phyloP scores from a whole-genome alignment of 176 grass and related monocot genomes.

The Oryza australiensis region DNA sequence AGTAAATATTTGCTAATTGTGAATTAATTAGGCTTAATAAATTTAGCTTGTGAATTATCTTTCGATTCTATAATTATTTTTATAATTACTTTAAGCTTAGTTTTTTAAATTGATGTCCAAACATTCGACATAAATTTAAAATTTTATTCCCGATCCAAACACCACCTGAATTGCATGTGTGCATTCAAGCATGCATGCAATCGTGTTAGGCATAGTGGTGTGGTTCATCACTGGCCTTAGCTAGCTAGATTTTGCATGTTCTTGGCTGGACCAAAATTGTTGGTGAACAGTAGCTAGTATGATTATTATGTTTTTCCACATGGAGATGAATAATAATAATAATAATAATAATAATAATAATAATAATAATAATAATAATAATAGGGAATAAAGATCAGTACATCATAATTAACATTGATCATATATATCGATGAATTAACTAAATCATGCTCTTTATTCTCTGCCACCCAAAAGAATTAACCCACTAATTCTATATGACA shows the following conservation, averaged over 20 bases:
- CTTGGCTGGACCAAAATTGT: conserved; percentile 9
- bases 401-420: neutral
- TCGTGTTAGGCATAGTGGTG: conserved; percentile 33
- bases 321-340: neutral
- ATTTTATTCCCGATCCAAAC: no score
- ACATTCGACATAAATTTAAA: no score
- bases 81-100: no score
- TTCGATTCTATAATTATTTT: no score
- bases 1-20: no score
- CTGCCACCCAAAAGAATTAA: neutral
- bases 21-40: no score
- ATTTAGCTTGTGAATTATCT: no score
- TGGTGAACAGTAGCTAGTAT: neutral
- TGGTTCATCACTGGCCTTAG: conserved; percentile 22
- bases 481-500: neutral
- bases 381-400: conserved; percentile 18
- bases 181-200: neutral
- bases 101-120: no score
- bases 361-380: no score
- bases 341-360: no score
- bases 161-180: neutral
- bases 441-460: neutral
- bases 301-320: neutral
- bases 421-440: neutral
- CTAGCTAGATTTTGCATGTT: neutral